Percentiles rank a stretch among this genome's conserved stretches.
phyloP scores from a whole-genome alignment of 768 basidiomycete genomes.

The Pisolithus microcarpus region DNA sequence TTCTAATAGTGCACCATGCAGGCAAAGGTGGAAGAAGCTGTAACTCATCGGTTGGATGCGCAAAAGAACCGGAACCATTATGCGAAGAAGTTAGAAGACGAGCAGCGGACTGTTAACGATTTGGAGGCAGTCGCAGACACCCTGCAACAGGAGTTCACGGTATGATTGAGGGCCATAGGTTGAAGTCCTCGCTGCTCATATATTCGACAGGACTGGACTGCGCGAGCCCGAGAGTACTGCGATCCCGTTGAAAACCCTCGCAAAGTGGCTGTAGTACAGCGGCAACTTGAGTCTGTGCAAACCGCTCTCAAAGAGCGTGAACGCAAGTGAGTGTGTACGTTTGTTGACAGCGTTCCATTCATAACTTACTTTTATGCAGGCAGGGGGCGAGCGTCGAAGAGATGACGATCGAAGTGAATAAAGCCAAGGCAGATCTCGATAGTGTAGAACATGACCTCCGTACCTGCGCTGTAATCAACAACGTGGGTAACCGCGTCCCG shows the following conservation, averaged over 20 bases:
- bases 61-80: constrained; percentile 45
- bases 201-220: constrained; percentile 53
- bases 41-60: constrained; percentile 40
- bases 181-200: neutral
- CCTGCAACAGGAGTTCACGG: constrained; percentile 58
- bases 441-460: constrained; percentile 56
- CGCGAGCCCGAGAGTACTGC: constrained; percentile 57
- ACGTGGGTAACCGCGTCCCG: constrained; percentile 34
- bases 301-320: constrained; percentile 62
- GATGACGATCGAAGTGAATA: constrained; percentile 64
- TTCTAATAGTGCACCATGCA: constrained; percentile 19
- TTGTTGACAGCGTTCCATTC: neutral
- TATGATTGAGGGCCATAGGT: constrained; percentile 20
- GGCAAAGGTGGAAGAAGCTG: constrained; percentile 45
- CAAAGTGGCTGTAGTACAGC: constrained; percentile 46
- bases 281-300: constrained; percentile 55
- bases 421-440: constrained; percentile 51
- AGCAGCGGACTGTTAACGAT: constrained; percentile 38
- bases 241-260: constrained; percentile 52
- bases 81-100: constrained; percentile 44
- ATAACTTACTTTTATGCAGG: constrained; percentile 28
- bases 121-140: constrained; percentile 41
- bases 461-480: constrained; percentile 58
- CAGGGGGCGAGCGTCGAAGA: constrained; percentile 76
- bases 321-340: constrained; percentile 40